phyloP scores from a whole-genome alignment of 306 rosid genomes.

The Carpinus fangiana region DNA sequence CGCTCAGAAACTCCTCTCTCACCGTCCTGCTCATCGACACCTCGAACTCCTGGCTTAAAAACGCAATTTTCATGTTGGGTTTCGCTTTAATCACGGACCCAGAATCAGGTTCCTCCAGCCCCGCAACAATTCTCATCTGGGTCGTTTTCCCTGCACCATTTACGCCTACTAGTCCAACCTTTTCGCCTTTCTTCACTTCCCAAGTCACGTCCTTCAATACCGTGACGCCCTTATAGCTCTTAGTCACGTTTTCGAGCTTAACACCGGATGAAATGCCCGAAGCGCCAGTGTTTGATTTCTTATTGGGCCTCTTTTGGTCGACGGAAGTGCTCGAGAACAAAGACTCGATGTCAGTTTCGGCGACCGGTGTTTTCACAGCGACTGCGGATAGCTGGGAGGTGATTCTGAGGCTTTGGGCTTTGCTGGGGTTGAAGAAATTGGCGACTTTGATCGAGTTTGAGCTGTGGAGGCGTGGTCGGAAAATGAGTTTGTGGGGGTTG shows the following conservation, averaged over 20 bases:
- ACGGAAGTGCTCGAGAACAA: constrained; percentile 51
- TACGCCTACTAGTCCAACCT: constrained; percentile 91
- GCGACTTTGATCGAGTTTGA: constrained; percentile 31
- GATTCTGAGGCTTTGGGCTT: constrained; percentile 22
- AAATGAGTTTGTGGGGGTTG: constrained; percentile 40
- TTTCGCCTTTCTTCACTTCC: constrained; percentile 93
- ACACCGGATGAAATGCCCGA: constrained; percentile 82
- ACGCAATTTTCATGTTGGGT: constrained; percentile 77
- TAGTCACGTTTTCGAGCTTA: constrained; percentile 68
- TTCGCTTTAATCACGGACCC: constrained; percentile 80
- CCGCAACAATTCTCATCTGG: constrained; percentile 88
- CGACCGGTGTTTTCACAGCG: constrained; percentile 45
- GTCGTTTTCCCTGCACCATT: constrained; percentile 97
- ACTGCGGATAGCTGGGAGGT: constrained; percentile 45
- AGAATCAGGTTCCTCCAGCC: constrained; percentile 80
- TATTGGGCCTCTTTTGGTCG: constrained; percentile 44
- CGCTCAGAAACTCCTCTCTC: constrained; percentile 86
- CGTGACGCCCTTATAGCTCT: constrained; percentile 76
- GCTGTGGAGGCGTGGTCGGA: constrained; percentile 29
- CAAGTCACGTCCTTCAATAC: constrained; percentile 76
- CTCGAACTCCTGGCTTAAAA: constrained; percentile 92
- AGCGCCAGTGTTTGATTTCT: constrained; percentile 54
- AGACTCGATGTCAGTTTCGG: constrained; percentile 67
- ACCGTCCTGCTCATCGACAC: constrained; percentile 80
- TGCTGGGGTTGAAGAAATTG: constrained; percentile 21